Evolutionary conservation across 257 asterid genomes (phyloP).

Genomic region (Fraxinus excelsior): DNA sequence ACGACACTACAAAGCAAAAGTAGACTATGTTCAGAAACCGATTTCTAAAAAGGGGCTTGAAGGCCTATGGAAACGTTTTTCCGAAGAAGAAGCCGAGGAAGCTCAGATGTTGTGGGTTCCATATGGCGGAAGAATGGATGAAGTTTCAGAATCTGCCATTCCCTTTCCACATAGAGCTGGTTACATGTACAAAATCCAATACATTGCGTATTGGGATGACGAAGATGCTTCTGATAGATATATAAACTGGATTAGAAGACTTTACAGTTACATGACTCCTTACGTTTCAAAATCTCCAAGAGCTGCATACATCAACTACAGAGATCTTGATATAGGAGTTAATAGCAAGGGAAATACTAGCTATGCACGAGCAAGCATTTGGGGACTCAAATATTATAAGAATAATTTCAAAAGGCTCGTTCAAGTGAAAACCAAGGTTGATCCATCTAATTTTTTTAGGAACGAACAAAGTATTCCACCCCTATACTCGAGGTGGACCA

Average conservation of each 20-base stretch:
- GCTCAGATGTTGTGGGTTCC: not conserved
- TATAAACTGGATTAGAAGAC: not conserved
- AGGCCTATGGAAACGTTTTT: not conserved
- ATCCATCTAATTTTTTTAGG: not conserved
- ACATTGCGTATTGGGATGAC: not conserved
- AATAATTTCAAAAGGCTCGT: not conserved
- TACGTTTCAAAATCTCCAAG: not conserved
- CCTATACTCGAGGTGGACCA: not conserved
- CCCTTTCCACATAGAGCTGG: not conserved
- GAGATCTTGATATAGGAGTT: not conserved
- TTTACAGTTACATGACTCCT: not conserved
- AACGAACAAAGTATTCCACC: not conserved
- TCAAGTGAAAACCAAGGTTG: constrained; percentile 3
- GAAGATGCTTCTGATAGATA: not conserved
- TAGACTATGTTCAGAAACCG: not conserved
- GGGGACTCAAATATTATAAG: not conserved
- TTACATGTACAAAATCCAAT: not conserved
- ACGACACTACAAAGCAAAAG: not conserved
- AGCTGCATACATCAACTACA: not conserved
- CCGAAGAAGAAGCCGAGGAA: not conserved
- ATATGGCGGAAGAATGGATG: not conserved
- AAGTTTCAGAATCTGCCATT: not conserved
- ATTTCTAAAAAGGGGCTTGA: not conserved
- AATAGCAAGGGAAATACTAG: not conserved
- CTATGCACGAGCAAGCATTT: not conserved